phyloP scores from a whole-genome alignment of 257 asterid species.

The Eustoma russellianum region DNA sequence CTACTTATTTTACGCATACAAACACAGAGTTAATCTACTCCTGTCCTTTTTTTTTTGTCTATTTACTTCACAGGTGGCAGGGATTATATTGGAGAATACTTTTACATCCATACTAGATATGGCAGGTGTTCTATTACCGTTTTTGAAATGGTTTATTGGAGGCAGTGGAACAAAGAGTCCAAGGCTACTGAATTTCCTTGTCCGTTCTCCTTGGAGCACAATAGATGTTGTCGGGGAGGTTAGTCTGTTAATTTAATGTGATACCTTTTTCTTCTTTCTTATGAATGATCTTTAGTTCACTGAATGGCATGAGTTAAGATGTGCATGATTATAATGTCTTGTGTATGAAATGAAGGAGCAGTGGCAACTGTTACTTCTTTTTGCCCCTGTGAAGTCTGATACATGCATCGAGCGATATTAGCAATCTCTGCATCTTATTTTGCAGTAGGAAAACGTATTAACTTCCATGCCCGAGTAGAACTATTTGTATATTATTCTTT shows the following conservation, averaged over 20 bases:
- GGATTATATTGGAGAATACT: constrained; percentile 79
- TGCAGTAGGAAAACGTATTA: no score
- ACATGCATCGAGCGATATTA: no score
- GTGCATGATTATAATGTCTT: no score
- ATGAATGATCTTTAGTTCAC: constrained; percentile 1
- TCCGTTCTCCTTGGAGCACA: constrained; percentile 97
- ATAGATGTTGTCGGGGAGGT: constrained; percentile 81
- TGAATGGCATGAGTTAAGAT: neutral
- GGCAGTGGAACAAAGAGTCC: constrained; percentile 71
- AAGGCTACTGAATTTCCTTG: constrained; percentile 63
- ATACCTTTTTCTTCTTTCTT: neutral
- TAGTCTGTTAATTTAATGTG: constrained; percentile 18
- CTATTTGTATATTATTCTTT: no score
- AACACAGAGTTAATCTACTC: neutral
- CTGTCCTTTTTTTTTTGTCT: no score
- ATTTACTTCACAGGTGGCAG: constrained; percentile 51
- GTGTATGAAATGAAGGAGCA: no score
- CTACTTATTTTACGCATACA: no score
- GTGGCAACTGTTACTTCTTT: no score
- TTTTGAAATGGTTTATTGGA: constrained; percentile 89
- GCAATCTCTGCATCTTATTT: no score
- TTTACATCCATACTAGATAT: constrained; percentile 95
- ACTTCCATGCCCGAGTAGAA: no score
- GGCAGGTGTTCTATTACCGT: constrained; percentile 92
- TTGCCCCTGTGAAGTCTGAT: no score